Evolutionary conservation across 108 stramenopile genomes (phyloP), one percentile per base, ranked within the genome.

Genomic region (Conticribra weissflogii): DNA sequence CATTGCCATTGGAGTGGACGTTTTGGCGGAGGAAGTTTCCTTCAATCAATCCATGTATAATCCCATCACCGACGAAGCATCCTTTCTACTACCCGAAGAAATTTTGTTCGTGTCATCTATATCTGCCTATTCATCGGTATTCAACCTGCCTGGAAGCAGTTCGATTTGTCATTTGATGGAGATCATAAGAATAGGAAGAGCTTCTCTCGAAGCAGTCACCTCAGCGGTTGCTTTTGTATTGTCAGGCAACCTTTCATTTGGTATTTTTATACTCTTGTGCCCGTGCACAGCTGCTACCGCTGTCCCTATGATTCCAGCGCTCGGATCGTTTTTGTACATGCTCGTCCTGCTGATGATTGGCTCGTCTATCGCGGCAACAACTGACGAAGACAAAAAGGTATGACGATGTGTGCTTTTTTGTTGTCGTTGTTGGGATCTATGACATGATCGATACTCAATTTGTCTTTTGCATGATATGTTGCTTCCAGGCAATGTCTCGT

Each of bases 1-100:
- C 59, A 74, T 95, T 57, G 83, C 90, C 1, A 83, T 95, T 8
- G 94, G 91, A 28, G 85, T 88, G 9, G 88, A 95, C 66, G 78
- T 93, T 34, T 52, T 91, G 3, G 61, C 71, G 2, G 87, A 90
- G 31, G 81, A 71, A 3, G 31, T 65, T 31, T 66, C 57, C 2
- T 57, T 65, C 21, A 22, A 17, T n/a, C n/a, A n/a, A n/a, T n/a
- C n/a, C n/a, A n/a, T n/a, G n/a, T n/a, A n/a, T n/a, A n/a, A n/a
- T n/a, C n/a, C n/a, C n/a, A n/a, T n/a, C n/a, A n/a, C n/a, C n/a
- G n/a, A n/a, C n/a, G n/a, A n/a, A n/a, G n/a, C n/a, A n/a, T n/a
- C n/a, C n/a, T n/a, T n/a, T n/a, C 48, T 90, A 17, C 54, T 80
- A 24, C 79, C 76, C 2, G 67, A 84, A 3, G 93, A 94, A 58